Evolutionary conservation across 2,329 filamentous ascomycete species (phyloP).

Genomic region (Stagonosporopsis chrysanthemi): DNA sequence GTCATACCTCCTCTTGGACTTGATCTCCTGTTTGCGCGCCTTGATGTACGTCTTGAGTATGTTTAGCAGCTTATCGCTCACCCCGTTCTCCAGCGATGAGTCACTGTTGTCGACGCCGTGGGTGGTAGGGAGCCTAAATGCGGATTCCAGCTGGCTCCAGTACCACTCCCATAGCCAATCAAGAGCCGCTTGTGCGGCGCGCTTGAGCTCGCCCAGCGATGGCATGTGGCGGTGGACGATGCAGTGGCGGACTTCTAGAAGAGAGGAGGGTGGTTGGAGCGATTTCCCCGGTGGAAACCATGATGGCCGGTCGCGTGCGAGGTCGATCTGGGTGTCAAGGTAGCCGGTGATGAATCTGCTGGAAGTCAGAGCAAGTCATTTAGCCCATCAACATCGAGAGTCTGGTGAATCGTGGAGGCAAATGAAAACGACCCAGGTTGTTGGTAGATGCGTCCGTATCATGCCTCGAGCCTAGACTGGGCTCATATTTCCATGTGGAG

Average conservation of each 20-base stretch:
- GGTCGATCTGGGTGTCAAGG: constrained; percentile 66
- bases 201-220: constrained; percentile 74
- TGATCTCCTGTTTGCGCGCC: constrained; percentile 42
- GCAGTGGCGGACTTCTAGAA: constrained; percentile 89
- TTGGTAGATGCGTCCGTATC: too few species aligned
- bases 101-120: background rate
- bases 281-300: constrained; percentile 35
- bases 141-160: constrained; percentile 67
- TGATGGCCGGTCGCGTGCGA: constrained; percentile 39
- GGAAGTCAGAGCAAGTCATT: background rate
- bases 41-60: constrained; percentile 47
- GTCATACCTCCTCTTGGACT: constrained; percentile 17
- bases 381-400: too few species aligned
- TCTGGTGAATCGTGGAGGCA: background rate
- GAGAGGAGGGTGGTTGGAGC: constrained; percentile 64
- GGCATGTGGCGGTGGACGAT: constrained; percentile 90
- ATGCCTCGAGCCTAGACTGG: background rate
- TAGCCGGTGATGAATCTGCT: constrained; percentile 80
- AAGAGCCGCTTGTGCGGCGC: constrained; percentile 73
- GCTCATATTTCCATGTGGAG: background rate
- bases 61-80: constrained; percentile 32
- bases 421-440: background rate
- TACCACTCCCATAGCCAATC: constrained; percentile 91
- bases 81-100: background rate
- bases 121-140: constrained; percentile 22